Percentiles rank a stretch among this genome's conserved stretches.
These are phyloP conservation scores for Leucaena leucocephala DNA, from an alignment of 306 rosid species.

Conservation along the genomic window DNA sequence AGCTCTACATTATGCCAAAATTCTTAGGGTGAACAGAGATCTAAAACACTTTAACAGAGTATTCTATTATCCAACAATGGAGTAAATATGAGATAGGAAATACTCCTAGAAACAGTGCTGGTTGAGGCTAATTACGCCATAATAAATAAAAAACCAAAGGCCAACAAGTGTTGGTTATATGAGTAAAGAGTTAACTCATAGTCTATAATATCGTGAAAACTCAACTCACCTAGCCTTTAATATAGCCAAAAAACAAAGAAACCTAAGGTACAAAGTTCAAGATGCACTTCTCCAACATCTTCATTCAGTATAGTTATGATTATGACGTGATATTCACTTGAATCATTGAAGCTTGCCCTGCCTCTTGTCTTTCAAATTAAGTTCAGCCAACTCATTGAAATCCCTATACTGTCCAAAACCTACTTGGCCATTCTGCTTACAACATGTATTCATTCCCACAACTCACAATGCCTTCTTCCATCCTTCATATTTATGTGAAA, in stretches of 20 bases:
- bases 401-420: slow-evolving; percentile 10
- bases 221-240: too few relatives aligned
- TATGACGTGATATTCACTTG: neutral
- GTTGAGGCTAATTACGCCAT: neutral
- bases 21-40: neutral
- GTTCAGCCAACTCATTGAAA: slow-evolving; percentile 1
- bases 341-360: slow-evolving; percentile 22
- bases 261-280: slow-evolving; percentile 12
- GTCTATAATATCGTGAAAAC: too few relatives aligned
- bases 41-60: neutral
- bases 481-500: slow-evolving; percentile 13
- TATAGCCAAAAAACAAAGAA: too few relatives aligned
- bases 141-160: too few relatives aligned
- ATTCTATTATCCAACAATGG: neutral
- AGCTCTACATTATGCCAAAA: neutral
- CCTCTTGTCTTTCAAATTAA: slow-evolving; percentile 14
- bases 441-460: slow-evolving; percentile 1
- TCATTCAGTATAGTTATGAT: neutral
- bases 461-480: neutral
- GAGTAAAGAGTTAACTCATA: too few relatives aligned
- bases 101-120: neutral
- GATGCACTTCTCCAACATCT: neutral
- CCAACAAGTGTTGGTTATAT: too few relatives aligned
- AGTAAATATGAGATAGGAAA: slow-evolving; percentile 3
- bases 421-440: neutral